Conservation (phyloP, 2,329 filamentous ascomycete species). For the Trichoderma sp. region DNA sequence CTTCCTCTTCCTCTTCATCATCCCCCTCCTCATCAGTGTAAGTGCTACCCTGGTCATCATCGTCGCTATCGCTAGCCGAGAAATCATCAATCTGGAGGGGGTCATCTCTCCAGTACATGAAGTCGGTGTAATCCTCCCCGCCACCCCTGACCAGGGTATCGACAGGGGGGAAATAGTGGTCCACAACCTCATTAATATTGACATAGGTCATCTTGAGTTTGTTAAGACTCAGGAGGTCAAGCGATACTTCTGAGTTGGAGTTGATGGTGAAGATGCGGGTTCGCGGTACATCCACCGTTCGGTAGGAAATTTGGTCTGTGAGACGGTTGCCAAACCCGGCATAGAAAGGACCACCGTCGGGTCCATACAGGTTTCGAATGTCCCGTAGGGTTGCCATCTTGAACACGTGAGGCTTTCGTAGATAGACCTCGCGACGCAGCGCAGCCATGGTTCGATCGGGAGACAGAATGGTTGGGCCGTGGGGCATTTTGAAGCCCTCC, state of each 20-base stretch:
- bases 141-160: conserved; percentile 82
- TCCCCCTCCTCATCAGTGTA: conserved; percentile 47
- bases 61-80: conserved; percentile 64
- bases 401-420: conserved; percentile 96
- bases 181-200: conserved; percentile 93
- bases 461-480: conserved; percentile 90
- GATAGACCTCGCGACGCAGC: conserved; percentile 84
- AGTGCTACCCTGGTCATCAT: conserved; percentile 46
- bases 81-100: conserved; percentile 87
- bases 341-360: conserved; percentile 81
- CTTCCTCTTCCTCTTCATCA: conserved; percentile 26
- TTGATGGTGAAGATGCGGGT: conserved; percentile 98
- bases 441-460: conserved; percentile 95
- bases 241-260: conserved; percentile 89
- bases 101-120: conserved; percentile 89
- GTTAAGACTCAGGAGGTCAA: conserved; percentile 87
- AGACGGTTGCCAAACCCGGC: conserved; percentile 95
- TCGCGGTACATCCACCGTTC: conserved; percentile 90
- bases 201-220: conserved; percentile 97
- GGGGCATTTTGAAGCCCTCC: conserved; percentile 80
- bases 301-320: conserved; percentile 93
- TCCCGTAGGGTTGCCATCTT: conserved; percentile 98
- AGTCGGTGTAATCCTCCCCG: conserved; percentile 94
- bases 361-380: conserved; percentile 82
- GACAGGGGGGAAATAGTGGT: conserved; percentile 96